Evolutionary conservation across 1,139 yeast genomes (phyloP), one percentile per base, ranked within the genome.

Genomic region (Protomyces arabidopsidicola): DNA sequence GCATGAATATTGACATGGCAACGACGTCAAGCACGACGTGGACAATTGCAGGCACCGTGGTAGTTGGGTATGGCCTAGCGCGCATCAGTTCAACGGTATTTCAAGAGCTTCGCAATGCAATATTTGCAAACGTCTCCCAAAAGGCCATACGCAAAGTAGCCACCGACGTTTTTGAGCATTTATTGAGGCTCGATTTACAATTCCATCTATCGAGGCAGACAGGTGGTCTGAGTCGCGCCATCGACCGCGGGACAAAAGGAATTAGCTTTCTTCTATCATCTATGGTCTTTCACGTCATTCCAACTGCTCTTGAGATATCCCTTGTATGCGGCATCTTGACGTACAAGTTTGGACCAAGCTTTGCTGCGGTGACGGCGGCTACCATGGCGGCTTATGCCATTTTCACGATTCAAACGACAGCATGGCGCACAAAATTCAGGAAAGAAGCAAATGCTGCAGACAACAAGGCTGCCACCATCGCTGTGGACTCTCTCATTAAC

Each of bases 241-340:
- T 93, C 71, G 99, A 93, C 72, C 80, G 98, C 70, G 99, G 99
- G 73, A 93, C 98, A 1, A 93, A 93, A 71, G 98, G 99, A 76
- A 93, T 93, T 62, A 87, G 96, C 27, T 91, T 88, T 71, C 97
- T 93, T 4, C 78, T 93, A 62, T 85, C 89, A 50, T 97, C 98
- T 2, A 88, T 93, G 96, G 97, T 95, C 14, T 93, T 93, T 77
- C 98, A 95, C 73, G 91, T 93, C 36, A 80, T 93, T 53, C 99
- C 99, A 5, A 87, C 93, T 45, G 81, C 95, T 1, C 87, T 93
- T 73, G 99, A 93, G 75, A 93, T 93, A 62, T 81, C 88, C 3
- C 85, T 93, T 66, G 99, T 93, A 6, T 89, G 97, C 74, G 97
- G 98, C 65, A 88, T 93, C 54, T 79, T 93, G 70, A 64, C 97